Evolutionary conservation across 352 stramenopile species (phyloP).

Genomic region (Poterioochromonas sp.): DNA sequence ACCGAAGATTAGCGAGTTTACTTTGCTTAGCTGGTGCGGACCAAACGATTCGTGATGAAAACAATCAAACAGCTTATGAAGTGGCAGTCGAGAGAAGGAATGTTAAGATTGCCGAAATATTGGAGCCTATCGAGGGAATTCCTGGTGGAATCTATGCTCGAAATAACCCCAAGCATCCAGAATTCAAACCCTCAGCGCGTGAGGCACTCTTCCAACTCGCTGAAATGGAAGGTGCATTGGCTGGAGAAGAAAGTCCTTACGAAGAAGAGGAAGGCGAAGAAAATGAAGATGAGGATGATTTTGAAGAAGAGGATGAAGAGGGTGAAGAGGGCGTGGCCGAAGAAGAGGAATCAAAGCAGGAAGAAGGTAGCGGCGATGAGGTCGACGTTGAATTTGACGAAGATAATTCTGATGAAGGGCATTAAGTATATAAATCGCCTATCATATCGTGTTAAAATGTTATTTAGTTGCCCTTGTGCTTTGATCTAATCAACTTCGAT

Average conservation of each 20-base stretch:
- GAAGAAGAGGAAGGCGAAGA: not conserved
- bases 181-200: not conserved
- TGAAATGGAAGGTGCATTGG: not conserved
- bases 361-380: no score
- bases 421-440: no score
- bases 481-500: constrained; percentile 81
- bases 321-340: no score
- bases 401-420: no score
- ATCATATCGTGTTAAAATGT: no score
- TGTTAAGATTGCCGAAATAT: not conserved
- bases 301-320: no score
- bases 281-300: not conserved
- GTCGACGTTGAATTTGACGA: no score
- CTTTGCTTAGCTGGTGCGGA: not conserved
- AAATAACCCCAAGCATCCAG: not conserved
- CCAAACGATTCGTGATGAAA: not conserved
- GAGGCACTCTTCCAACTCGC: not conserved
- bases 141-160: not conserved
- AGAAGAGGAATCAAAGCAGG: no score
- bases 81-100: not conserved
- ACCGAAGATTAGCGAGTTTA: not conserved
- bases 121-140: not conserved
- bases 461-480: no score
- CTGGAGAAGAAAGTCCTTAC: not conserved
- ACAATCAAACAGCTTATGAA: not conserved